Base-by-base conservation (phyloP, 192 early-diverging fungal genomes). In the Entomortierella beljakovae region DNA sequence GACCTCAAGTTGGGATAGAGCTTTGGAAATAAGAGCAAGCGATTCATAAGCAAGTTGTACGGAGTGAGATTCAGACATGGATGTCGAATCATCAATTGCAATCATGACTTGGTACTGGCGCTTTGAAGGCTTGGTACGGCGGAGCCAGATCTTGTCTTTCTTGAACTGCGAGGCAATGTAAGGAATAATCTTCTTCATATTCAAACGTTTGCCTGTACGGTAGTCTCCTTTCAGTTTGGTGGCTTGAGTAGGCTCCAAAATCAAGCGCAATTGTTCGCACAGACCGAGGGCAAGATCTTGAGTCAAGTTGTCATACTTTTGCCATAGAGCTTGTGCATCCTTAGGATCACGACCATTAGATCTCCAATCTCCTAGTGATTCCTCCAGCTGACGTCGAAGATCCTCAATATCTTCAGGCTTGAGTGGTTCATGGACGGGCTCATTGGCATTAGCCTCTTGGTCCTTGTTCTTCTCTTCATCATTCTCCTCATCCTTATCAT, bases 121-220 rank as follows among this genome's bases (percentile, higher is more conserved):
- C 70, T 98, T 97, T 68, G 92, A 94, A 22, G 96, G 97, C 81
- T 97, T 97, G 25, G 97, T 99, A 51, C 98, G 90, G 10, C 97
- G 89, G 62, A 99, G 83, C 98, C 98, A 99, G 70, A 99, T 99
- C 87, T 99, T 99, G 84, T 99, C 98, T 84, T 99, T 99, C 85
- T 97, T 98, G 89, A 97, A 99, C 79, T 97, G 92, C 43, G 90
- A 93, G 9, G 98, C 98, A 86, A 99, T 99, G 67, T 99, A 99
- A 15, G 98, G 96, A 75, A 99, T 98, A 54, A 99, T 96, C 83
- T 96, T 97, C 70, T 96, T 94, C 98, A 99, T 98, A 82, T 98
- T 99, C 28, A 99, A 90, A 10, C 98, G 92, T 83, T 99, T 99
- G 60, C 98, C 98, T 34, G 96, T 98, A 42, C 94, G 88, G 80